Conservation (phyloP, 192 early-diverging fungal species). For the Funneliformis geosporum region DNA sequence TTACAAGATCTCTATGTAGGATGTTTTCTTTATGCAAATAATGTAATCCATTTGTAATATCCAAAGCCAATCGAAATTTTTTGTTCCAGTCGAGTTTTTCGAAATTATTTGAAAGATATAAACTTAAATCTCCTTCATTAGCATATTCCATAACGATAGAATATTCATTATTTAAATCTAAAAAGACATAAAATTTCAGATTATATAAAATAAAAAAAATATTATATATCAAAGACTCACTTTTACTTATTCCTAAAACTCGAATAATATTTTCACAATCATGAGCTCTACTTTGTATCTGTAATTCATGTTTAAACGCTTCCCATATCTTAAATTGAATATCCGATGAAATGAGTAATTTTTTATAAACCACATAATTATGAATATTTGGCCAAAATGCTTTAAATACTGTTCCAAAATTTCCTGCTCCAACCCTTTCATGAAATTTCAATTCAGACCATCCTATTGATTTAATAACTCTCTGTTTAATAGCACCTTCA, state of each 20-base stretch:
- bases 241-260: not conserved
- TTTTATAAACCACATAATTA: not conserved
- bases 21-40: conserved; percentile 2
- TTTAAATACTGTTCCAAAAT: not conserved
- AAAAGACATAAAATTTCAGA: not conserved
- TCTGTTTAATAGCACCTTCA: not conserved
- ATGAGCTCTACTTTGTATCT: not conserved
- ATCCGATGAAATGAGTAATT: not conserved
- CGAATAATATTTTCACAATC: not conserved
- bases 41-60: not conserved
- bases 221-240: not conserved
- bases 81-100: not conserved
- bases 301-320: not conserved
- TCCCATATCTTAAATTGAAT: not conserved
- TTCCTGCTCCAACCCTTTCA: not conserved
- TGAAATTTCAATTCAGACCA: not conserved
- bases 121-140: not conserved
- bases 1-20: conserved; percentile 14
- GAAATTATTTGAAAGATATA: not conserved
- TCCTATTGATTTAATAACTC: not conserved
- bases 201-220: not conserved
- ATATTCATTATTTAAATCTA: not conserved
- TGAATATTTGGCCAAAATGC: not conserved
- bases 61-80: not conserved
- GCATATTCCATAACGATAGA: conserved; percentile 8